Conservation (phyloP, 331 rosid genomes). For the Pyracantha coccinea region DNA sequence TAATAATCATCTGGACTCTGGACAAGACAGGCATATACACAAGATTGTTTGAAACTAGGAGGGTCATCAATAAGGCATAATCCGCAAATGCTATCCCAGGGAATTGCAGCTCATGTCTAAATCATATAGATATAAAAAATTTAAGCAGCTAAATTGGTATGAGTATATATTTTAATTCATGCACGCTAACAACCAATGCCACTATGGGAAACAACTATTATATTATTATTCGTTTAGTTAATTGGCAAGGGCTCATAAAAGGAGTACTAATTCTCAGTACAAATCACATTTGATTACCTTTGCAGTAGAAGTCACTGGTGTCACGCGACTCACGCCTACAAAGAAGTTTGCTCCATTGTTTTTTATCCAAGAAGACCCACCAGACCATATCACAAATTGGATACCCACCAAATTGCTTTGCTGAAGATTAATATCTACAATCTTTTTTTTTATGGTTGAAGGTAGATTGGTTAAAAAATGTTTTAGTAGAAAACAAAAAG, state of each 20-base stretch:
- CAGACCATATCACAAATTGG: slow-evolving; percentile 32
- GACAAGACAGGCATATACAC: background rate
- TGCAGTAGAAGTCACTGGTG: slow-evolving; percentile 8
- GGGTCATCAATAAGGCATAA: background rate
- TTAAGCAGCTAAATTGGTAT: background rate
- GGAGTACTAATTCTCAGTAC: background rate
- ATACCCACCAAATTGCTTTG: slow-evolving; percentile 19
- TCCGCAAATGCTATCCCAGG: background rate
- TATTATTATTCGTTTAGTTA: background rate
- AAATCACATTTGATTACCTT: slow-evolving; percentile 6
- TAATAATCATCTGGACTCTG: background rate
- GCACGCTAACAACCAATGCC: background rate
- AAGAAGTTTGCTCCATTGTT: slow-evolving; percentile 27
- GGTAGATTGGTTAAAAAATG: background rate
- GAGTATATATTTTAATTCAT: background rate
- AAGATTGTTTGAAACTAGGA: background rate
- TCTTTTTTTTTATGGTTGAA: background rate
- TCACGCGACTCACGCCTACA: slow-evolving; percentile 5
- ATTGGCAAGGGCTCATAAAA: background rate
- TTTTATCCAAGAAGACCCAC: slow-evolving; percentile 28
- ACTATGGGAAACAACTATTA: background rate
- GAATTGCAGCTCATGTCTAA: background rate
- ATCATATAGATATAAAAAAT: background rate
- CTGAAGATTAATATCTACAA: slow-evolving; percentile 23
- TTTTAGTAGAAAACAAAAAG: background rate